Conservation (phyloP, 345 rosid genomes). For the Geranium rotundifolium region DNA sequence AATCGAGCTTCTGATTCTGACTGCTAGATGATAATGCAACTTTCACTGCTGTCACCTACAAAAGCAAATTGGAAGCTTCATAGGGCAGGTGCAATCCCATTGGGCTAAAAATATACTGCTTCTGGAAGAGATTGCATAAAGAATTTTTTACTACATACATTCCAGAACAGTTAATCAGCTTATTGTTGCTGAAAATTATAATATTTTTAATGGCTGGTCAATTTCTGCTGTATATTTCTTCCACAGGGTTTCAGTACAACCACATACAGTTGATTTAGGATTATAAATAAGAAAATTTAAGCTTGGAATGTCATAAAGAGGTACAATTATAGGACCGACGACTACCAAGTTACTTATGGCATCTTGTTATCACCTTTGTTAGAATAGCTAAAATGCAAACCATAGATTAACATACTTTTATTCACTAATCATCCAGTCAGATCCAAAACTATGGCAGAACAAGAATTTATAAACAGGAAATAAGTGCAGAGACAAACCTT, state of each 20-base stretch:
- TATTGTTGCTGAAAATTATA: not conserved
- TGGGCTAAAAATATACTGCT: not conserved
- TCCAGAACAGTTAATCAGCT: not conserved
- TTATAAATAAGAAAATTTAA: no score
- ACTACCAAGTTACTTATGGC: no score
- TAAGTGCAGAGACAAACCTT: constrained; percentile 42
- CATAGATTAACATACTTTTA: no score
- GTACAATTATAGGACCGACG: not conserved
- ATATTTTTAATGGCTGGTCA: not conserved
- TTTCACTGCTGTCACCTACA: constrained; percentile 85
- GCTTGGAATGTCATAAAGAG: not conserved
- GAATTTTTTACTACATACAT: not conserved
- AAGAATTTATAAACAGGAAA: not conserved
- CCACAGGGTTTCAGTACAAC: no score
- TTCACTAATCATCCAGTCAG: no score
- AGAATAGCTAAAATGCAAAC: no score
- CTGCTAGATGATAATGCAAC: constrained; percentile 55
- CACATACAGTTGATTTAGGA: not conserved
- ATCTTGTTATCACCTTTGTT: no score
- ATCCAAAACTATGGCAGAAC: not conserved
- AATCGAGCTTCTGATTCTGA: constrained; percentile 55
- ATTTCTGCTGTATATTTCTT: not conserved
- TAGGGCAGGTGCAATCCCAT: not conserved
- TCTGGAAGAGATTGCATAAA: not conserved
- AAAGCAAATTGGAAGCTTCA: constrained; percentile 7